Percentiles rank a stretch among this genome's conserved stretches.
These are phyloP conservation scores for Dictyostelium citrinum DNA, from an alignment of 78 protist species.

Conservation along the genomic window DNA sequence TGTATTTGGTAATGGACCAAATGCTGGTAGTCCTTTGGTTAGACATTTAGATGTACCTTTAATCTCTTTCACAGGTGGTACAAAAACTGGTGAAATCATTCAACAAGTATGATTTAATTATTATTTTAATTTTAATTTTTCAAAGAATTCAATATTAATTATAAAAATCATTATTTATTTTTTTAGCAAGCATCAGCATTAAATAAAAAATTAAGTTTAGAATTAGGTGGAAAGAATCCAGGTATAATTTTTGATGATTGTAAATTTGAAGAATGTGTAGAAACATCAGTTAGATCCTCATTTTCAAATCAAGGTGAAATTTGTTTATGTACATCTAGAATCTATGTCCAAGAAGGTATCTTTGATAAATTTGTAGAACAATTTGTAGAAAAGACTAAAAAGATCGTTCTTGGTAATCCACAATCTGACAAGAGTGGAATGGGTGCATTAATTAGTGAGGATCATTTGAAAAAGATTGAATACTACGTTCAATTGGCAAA, in stretches of 20 bases:
- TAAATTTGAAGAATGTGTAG: conserved; percentile 52
- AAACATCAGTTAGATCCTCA: conserved; percentile 45
- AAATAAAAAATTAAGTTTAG: conserved; percentile 88
- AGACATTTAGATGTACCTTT: conserved; percentile 79
- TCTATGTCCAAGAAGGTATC: conserved; percentile 82
- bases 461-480: conserved; percentile 82
- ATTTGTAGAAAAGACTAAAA: conserved; percentile 56
- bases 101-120: no score
- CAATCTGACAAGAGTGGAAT: conserved; percentile 2
- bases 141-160: no score
- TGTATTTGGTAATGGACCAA: conserved; percentile 83
- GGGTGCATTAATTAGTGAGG: conserved; percentile 86
- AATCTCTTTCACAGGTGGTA: conserved; percentile 94
- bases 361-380: conserved; percentile 81
- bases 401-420: conserved; percentile 84
- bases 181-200: conserved; percentile 58
- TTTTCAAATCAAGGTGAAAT: conserved; percentile 84
- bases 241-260: conserved; percentile 81
- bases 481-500: conserved; percentile 80
- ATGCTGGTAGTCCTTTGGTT: conserved; percentile 74
- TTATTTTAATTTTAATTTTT: no score
- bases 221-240: conserved; percentile 96
- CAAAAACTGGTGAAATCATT: conserved; percentile 86
- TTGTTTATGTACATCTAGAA: conserved; percentile 93
- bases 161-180: no score